Evolutionary conservation across 2,329 filamentous ascomycete species (phyloP).

Genomic region (Cercospora citrullina): DNA sequence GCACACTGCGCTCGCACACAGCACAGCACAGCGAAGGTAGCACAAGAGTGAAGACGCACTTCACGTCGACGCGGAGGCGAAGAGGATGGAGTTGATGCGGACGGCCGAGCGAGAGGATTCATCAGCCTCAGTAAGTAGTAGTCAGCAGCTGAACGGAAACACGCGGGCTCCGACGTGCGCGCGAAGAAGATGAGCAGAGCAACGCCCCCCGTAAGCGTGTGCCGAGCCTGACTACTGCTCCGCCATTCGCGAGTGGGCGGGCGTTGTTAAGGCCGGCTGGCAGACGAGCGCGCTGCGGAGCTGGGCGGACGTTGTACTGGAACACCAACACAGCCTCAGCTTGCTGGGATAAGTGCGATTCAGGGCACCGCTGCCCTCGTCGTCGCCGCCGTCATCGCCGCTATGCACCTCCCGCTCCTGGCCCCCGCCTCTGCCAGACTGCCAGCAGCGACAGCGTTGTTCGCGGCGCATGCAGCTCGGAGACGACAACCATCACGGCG

Average conservation of each 20-base stretch:
- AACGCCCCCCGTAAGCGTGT: background rate
- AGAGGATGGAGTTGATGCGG: background rate
- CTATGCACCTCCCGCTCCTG: background rate
- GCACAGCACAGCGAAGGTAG: background rate
- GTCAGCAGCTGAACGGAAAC: background rate
- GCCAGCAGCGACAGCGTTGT: background rate
- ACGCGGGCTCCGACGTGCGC: background rate
- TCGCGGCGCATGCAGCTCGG: background rate
- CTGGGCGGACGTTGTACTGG: background rate
- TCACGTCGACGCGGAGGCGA: background rate
- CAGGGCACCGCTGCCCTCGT: background rate
- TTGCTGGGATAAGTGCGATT: background rate
- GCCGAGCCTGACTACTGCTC: background rate
- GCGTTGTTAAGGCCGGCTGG: background rate
- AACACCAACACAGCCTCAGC: background rate
- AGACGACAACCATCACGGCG: background rate
- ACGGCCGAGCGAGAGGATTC: background rate
- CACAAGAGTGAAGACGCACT: background rate
- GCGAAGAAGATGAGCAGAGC: background rate
- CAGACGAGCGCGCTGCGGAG: background rate
- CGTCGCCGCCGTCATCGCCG: background rate
- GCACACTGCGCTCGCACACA: background rate
- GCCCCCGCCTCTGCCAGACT: background rate
- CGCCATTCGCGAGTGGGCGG: background rate
- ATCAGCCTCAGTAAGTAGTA: background rate